Percentiles rank a stretch among this genome's conserved stretches.
Conservation (phyloP, 2,329 filamentous ascomycete genomes). For the Verticillium nonalfalfae region DNA sequence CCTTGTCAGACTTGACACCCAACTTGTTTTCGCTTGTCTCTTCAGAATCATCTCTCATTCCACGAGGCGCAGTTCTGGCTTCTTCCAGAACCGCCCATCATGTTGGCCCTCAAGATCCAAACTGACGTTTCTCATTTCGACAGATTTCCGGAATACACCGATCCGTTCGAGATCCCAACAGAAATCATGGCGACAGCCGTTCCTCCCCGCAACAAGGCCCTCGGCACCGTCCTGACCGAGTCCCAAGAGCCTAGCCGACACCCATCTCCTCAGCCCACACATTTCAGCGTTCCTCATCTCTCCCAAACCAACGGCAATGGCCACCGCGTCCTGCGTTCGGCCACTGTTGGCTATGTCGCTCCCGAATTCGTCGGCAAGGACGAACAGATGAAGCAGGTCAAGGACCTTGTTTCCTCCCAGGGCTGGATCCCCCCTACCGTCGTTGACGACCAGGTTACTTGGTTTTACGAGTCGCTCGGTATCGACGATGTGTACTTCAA, state of each 20-base stretch:
- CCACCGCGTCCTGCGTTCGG: conserved; percentile 74
- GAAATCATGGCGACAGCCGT: conserved; percentile 24
- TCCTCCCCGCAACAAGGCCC: conserved; percentile 29
- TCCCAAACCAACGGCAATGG: conserved; percentile 48
- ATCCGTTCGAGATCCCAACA: conserved; percentile 25
- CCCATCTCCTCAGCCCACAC: conserved; percentile 83
- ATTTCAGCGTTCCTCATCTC: conserved; percentile 65
- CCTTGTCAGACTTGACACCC: not conserved
- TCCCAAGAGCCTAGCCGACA: conserved; percentile 46
- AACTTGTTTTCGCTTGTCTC: not conserved
- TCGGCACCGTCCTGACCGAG: conserved; percentile 32
- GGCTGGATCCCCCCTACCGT: conserved; percentile 83
- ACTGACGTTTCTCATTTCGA: conserved; percentile 32
- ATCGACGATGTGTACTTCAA: conserved; percentile 99
- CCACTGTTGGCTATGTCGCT: conserved; percentile 89
- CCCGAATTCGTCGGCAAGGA: conserved; percentile 90
- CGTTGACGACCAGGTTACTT: conserved; percentile 78
- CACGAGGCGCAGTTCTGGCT: not conserved
- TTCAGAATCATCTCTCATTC: not conserved
- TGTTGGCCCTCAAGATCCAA: conserved; percentile 29
- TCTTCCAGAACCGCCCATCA: conserved; percentile 14
- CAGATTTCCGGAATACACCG: conserved; percentile 39
- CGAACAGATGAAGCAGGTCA: conserved; percentile 85
- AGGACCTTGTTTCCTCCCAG: conserved; percentile 69
- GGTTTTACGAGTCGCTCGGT: conserved; percentile 97